These are phyloP conservation scores for Mortierella claussenii DNA, from an alignment of 192 early-diverging fungal species.

Conservation along the genomic window DNA sequence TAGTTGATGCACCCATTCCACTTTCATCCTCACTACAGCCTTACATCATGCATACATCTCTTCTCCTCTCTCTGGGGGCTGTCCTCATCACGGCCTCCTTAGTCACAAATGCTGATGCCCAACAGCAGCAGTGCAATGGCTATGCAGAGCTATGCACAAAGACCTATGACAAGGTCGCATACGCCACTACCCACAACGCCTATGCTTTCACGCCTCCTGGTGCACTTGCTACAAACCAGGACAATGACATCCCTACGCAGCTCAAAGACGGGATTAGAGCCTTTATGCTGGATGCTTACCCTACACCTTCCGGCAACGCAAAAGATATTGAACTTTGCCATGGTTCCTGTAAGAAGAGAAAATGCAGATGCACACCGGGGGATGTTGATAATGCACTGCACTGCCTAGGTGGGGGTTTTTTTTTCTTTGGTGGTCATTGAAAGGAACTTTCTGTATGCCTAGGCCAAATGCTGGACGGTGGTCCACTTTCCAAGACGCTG, in stretches of 20 bases:
- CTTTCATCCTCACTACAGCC: too few relatives aligned
- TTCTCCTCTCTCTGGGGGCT: constrained; percentile 14
- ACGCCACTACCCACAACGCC: constrained; percentile 79
- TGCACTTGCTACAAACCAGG: constrained; percentile 75
- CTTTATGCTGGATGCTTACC: constrained; percentile 73
- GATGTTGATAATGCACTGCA: too few relatives aligned
- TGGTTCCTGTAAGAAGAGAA: constrained; percentile 62
- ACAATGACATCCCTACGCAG: constrained; percentile 68
- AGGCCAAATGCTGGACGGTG: constrained; percentile 30
- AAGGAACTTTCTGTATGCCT: background rate
- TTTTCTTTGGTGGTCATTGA: background rate
- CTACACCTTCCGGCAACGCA: constrained; percentile 24
- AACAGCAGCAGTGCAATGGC: constrained; percentile 69
- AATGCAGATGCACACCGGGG: too few relatives aligned
- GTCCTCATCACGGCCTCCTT: constrained; percentile 6
- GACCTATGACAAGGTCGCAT: constrained; percentile 71
- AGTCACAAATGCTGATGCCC: constrained; percentile 11
- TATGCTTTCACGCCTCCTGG: constrained; percentile 63
- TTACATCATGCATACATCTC: constrained; percentile 20
- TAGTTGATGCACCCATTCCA: too few relatives aligned
- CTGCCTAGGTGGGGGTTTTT: too few relatives aligned
- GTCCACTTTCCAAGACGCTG: constrained; percentile 22
- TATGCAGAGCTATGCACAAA: constrained; percentile 73
- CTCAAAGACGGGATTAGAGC: constrained; percentile 78
- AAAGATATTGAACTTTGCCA: constrained; percentile 72